Conservation (phyloP, 768 basidiomycete genomes). For the Tylopilus plumbeoviolaceoides region DNA sequence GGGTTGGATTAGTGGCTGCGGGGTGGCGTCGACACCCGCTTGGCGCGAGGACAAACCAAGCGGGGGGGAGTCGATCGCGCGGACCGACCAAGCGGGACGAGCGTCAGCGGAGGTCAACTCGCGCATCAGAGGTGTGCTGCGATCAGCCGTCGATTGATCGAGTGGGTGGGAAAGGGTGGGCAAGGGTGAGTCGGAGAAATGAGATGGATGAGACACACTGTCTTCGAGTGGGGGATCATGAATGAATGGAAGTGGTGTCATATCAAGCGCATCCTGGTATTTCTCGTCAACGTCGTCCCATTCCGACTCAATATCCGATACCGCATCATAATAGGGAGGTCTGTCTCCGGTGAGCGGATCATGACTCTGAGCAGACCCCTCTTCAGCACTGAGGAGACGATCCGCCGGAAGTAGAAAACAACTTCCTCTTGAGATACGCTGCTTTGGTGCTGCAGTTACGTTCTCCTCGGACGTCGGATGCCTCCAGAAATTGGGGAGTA, state of each 20-base stretch:
- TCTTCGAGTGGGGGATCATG: slow-evolving; percentile 20
- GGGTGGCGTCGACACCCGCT: not conserved
- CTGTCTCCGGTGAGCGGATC: slow-evolving; percentile 2
- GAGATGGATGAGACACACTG: slow-evolving; percentile 4
- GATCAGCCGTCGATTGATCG: slow-evolving; percentile 12
- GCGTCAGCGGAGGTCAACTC: slow-evolving; percentile 10
- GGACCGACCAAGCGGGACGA: slow-evolving; percentile 31
- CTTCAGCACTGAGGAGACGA: slow-evolving; percentile 1
- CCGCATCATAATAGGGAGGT: slow-evolving; percentile 5
- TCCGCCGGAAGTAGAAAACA: slow-evolving; percentile 1
- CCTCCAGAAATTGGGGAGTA: slow-evolving; percentile 18
- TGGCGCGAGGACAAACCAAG: slow-evolving; percentile 17
- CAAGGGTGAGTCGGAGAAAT: slow-evolving; percentile 12
- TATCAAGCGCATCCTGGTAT: slow-evolving; percentile 30
- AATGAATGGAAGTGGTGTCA: slow-evolving; percentile 17
- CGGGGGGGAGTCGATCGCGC: slow-evolving; percentile 21
- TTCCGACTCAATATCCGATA: slow-evolving; percentile 23
- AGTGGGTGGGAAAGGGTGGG: not conserved
- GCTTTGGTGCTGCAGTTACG: not conserved
- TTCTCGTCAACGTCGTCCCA: slow-evolving; percentile 27
- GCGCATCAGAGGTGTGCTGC: slow-evolving; percentile 9
- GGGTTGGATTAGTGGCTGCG: slow-evolving; percentile 16
- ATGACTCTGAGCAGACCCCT: not conserved
- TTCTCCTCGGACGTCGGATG: not conserved
- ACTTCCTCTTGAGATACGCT: not conserved